phyloP scores from a whole-genome alignment of 306 rosid species.

The Calophaca sinica region DNA sequence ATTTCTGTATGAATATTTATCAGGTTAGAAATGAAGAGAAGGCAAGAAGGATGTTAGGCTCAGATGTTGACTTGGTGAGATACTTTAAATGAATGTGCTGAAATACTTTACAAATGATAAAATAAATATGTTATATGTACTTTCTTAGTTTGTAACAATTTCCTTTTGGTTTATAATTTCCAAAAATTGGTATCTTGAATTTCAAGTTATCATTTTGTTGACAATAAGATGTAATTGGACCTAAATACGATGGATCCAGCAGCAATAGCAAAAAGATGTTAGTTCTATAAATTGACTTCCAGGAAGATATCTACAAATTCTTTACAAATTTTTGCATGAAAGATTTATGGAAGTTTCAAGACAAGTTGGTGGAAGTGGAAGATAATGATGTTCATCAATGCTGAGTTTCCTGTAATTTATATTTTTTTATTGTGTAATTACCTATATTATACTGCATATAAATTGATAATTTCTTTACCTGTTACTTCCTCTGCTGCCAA shows the following conservation, averaged over 20 bases:
- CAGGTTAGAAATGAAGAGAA: conserved; percentile 95
- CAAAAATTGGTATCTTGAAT: conserved; percentile 14
- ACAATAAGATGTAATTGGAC: conserved; percentile 7
- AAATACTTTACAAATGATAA: conserved; percentile 18
- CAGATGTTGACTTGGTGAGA: conserved; percentile 90
- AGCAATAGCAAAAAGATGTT: not conserved
- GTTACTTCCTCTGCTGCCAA: conserved; percentile 22
- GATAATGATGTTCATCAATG: conserved; percentile 29
- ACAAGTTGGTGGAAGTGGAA: conserved; percentile 40
- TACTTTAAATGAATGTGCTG: conserved; percentile 24
- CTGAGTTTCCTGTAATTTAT: conserved; percentile 2
- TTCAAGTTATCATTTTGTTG: conserved; percentile 25
- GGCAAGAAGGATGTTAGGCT: conserved; percentile 86
- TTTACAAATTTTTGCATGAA: conserved; percentile 14
- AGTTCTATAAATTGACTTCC: conserved; percentile 28
- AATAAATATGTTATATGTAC: conserved; percentile 6
- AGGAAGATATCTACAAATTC: conserved; percentile 16
- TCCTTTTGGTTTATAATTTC: conserved; percentile 15
- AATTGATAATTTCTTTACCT: conserved; percentile 19
- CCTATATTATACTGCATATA: not conserved
- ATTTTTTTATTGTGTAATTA: conserved; percentile 13
- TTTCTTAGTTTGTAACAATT: conserved; percentile 5
- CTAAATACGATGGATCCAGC: not conserved
- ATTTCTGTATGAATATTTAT: conserved; percentile 40
- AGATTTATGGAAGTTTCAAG: not conserved